Percentiles rank a stretch among this genome's conserved stretches.
Evolutionary conservation across 192 early-diverging fungal genomes (phyloP).

Genomic region (Haplosporangium gracile): DNA sequence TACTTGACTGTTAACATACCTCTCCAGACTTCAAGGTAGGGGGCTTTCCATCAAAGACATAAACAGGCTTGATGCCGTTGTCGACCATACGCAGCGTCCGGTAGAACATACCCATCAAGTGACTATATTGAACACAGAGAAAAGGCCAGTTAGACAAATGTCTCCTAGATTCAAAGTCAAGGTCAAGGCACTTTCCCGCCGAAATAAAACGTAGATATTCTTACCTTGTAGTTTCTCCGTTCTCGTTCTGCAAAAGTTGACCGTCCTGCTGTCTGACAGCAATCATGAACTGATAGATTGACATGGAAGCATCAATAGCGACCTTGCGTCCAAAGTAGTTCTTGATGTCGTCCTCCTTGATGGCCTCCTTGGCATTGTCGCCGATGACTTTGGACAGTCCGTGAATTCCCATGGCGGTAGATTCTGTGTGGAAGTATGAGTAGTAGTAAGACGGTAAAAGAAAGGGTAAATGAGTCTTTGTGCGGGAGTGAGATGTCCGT

Average conservation of each 20-base stretch:
- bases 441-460: not conserved
- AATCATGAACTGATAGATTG: conserved; percentile 98
- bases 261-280: conserved; percentile 93
- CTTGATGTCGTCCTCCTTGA: conserved; percentile 87
- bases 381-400: conserved; percentile 93
- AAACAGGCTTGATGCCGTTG: conserved; percentile 95
- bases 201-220: not conserved
- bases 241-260: conserved; percentile 87
- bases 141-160: not conserved
- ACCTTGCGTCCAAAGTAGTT: conserved; percentile 95
- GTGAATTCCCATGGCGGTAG: conserved; percentile 80
- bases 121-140: conserved; percentile 62
- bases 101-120: conserved; percentile 97
- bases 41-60: conserved; percentile 99
- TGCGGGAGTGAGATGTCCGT: not conserved
- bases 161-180: not conserved
- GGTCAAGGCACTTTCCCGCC: not conserved
- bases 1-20: conserved; percentile 53
- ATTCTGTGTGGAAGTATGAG: conserved; percentile 30
- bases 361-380: conserved; percentile 89
- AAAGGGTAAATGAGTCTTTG: not conserved
- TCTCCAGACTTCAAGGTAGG: conserved; percentile 93
- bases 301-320: conserved; percentile 98
- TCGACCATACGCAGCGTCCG: conserved; percentile 97
- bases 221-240: conserved; percentile 92